These are phyloP conservation scores for Aspergillus avenaceus DNA, from an alignment of 495 filamentous ascomycete genomes.

Conservation along the genomic window DNA sequence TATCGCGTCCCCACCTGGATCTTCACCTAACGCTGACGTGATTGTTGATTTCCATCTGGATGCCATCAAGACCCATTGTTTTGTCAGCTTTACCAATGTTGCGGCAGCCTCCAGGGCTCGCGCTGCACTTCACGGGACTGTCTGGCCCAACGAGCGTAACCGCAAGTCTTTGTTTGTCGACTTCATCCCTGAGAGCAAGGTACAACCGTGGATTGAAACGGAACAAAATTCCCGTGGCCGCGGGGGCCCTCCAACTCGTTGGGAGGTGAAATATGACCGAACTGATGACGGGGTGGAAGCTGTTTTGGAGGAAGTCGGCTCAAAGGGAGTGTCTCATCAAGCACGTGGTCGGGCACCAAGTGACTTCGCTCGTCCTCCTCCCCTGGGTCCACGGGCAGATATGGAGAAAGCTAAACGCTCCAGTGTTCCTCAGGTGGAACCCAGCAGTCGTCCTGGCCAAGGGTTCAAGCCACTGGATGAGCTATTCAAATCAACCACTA, in stretches of 20 bases:
- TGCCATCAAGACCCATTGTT: slow-evolving; percentile 80
- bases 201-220: slow-evolving; percentile 68
- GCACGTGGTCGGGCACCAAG: slow-evolving; percentile 17
- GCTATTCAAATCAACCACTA: slow-evolving; percentile 56
- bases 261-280: slow-evolving; percentile 69
- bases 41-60: slow-evolving; percentile 76
- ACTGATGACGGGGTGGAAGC: slow-evolving; percentile 54
- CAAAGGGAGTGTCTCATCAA: slow-evolving; percentile 20
- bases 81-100: slow-evolving; percentile 64
- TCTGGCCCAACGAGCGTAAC: slow-evolving; percentile 85
- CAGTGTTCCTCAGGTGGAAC: slow-evolving; percentile 12
- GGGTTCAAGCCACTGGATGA: slow-evolving; percentile 59
- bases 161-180: slow-evolving; percentile 86
- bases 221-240: slow-evolving; percentile 54
- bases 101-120: slow-evolving; percentile 76
- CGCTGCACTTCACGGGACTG: slow-evolving; percentile 64
- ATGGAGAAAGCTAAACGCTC: slow-evolving; percentile 20
- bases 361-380: slow-evolving; percentile 30
- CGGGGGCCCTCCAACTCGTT: slow-evolving; percentile 50
- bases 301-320: slow-evolving; percentile 48
- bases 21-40: slow-evolving; percentile 43
- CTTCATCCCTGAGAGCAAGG: slow-evolving; percentile 75
- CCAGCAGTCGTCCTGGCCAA: slow-evolving; percentile 31
- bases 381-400: slow-evolving; percentile 32
- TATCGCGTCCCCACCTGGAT: slow-evolving; percentile 58